Evolutionary conservation across 495 filamentous ascomycete genomes (phyloP).

Genomic region (Talaromyces stipitatus): DNA sequence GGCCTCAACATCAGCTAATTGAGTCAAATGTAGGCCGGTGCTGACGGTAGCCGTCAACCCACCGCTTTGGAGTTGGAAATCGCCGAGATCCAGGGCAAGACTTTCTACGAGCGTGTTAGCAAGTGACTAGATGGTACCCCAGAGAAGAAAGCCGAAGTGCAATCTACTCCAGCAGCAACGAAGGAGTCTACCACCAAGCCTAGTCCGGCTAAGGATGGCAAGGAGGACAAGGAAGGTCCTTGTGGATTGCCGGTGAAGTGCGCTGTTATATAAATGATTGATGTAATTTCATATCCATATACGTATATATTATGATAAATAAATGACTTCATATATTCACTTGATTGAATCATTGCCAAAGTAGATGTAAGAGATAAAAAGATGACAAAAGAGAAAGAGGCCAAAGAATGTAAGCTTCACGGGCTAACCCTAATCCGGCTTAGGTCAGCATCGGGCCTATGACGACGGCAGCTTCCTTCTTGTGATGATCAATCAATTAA

Average conservation of each 20-base stretch:
- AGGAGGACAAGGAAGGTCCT: constrained; percentile 46
- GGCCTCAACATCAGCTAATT: not conserved
- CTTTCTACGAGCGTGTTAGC: constrained; percentile 73
- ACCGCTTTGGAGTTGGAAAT: constrained; percentile 64
- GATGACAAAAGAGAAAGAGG: not conserved
- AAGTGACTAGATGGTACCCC: constrained; percentile 79
- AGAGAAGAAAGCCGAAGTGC: constrained; percentile 22
- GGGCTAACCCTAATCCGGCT: not conserved
- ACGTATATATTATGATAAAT: constrained; percentile 10
- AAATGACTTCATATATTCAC: not conserved
- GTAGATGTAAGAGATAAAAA: not conserved
- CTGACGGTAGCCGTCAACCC: constrained; percentile 78
- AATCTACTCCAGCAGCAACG: constrained; percentile 19
- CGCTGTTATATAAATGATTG: constrained; percentile 40
- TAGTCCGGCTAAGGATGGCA: constrained; percentile 18
- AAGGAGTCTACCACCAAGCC: constrained; percentile 11
- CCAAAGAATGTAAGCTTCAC: not conserved
- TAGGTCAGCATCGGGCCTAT: not conserved
- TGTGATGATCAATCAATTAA: not conserved
- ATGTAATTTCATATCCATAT: constrained; percentile 12
- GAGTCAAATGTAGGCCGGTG: constrained; percentile 28
- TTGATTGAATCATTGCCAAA: not conserved
- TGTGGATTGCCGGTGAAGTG: constrained; percentile 68
- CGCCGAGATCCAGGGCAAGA: constrained; percentile 73
- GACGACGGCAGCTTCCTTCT: not conserved